Evolutionary conservation across 1,139 yeast genomes (phyloP).

Genomic region (Meyerozyma sp.): DNA sequence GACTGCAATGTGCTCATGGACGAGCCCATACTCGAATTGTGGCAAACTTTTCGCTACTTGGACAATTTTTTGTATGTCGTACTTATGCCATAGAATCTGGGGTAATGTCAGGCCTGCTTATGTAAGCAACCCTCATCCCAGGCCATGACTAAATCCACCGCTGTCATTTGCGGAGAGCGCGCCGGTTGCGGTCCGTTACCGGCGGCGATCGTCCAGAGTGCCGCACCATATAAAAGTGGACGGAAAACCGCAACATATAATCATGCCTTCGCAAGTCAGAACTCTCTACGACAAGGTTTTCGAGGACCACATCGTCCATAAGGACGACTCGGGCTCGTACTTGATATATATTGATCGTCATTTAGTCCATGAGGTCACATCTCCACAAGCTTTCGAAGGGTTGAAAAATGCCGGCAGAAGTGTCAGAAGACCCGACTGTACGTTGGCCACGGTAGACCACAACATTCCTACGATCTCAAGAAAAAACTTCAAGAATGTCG

Average conservation of each 20-base stretch:
- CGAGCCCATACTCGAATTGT: constrained; percentile 47
- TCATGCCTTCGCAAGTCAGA: constrained; percentile 19
- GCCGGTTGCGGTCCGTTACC: constrained; percentile 7
- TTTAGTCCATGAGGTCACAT: constrained; percentile 94
- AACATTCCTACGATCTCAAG: constrained; percentile 92
- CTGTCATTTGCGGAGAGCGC: constrained; percentile 5
- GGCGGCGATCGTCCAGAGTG: neutral
- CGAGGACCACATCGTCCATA: constrained; percentile 87
- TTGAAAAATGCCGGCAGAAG: constrained; percentile 77
- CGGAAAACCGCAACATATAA: neutral
- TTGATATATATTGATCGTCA: constrained; percentile 92
- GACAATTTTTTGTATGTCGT: constrained; percentile 77
- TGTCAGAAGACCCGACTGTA: constrained; percentile 91
- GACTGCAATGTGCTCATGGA: constrained; percentile 34
- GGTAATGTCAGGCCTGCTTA: neutral
- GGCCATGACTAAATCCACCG: neutral
- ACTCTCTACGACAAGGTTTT: constrained; percentile 96
- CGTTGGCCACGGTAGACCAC: constrained; percentile 96
- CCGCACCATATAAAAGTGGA: neutral
- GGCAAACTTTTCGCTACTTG: constrained; percentile 49
- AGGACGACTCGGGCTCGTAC: constrained; percentile 81
- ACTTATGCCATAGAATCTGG: constrained; percentile 11
- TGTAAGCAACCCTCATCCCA: neutral
- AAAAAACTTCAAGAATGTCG: constrained; percentile 64
- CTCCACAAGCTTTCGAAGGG: constrained; percentile 98